A percentile compares a stretch with the other conserved stretches of the same genome.
Conservation (phyloP, 352 stramenopile genomes). For the Phytophthora colocasiae region DNA sequence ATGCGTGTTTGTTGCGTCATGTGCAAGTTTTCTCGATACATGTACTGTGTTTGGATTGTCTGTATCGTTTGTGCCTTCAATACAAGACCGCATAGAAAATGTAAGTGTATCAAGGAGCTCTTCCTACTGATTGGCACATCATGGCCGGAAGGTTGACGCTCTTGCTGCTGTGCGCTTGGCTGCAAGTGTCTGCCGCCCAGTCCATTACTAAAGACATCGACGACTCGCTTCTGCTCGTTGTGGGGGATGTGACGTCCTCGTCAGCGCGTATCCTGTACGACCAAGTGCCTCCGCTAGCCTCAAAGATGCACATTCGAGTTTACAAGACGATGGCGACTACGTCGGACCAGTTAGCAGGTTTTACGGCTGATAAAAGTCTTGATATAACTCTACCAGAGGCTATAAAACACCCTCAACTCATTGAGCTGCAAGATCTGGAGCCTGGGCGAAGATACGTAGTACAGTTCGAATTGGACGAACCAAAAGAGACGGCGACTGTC, state of each 20-base stretch:
- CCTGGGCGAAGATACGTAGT: slow-evolving; percentile 53
- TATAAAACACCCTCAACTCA: slow-evolving; percentile 29
- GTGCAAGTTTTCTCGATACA: slow-evolving; percentile 18
- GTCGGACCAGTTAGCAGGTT: slow-evolving; percentile 6
- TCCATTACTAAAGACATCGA: slow-evolving; percentile 13
- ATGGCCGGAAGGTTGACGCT: slow-evolving; percentile 4
- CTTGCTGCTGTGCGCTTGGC: slow-evolving; percentile 19
- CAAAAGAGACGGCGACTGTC: slow-evolving; percentile 24
- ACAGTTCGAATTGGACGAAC: slow-evolving; percentile 30
- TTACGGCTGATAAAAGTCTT: slow-evolving; percentile 6
- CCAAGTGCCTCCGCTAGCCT: slow-evolving; percentile 9
- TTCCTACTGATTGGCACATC: no score
- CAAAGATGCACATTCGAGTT: slow-evolving; percentile 28
- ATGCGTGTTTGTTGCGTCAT: slow-evolving; percentile 29
- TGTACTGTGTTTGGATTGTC: background rate
- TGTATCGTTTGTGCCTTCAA: no score
- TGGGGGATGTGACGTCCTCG: slow-evolving; percentile 57
- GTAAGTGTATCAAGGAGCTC: no score
- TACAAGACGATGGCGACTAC: slow-evolving; percentile 14
- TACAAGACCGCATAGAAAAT: no score
- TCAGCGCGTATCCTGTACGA: slow-evolving; percentile 63
- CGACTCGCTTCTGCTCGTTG: slow-evolving; percentile 50
- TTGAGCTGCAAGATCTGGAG: slow-evolving; percentile 41
- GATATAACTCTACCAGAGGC: background rate
- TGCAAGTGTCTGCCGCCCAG: slow-evolving; percentile 5